Conservation (phyloP, 2,329 filamentous ascomycete genomes). For the Sordariomycetes sp. region DNA sequence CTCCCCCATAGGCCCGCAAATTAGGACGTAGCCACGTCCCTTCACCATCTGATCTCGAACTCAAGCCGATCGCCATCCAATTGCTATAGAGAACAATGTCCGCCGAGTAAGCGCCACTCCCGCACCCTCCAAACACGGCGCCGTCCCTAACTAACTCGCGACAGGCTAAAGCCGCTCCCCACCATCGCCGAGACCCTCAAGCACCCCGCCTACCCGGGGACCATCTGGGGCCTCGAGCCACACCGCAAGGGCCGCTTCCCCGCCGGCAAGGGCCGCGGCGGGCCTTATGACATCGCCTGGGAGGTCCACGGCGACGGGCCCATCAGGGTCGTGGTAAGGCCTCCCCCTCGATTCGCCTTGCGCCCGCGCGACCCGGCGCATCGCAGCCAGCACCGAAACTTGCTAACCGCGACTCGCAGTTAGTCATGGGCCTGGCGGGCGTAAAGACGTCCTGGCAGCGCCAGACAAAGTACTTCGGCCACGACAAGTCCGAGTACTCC, state of each 20-base stretch:
- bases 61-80: background rate
- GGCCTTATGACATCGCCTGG: constrained; percentile 64
- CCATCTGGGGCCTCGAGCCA: constrained; percentile 57
- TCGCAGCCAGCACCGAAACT: background rate
- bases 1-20: too few species aligned
- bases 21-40: too few species aligned
- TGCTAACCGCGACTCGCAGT: constrained; percentile 27
- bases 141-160: background rate
- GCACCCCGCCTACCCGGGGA: constrained; percentile 54
- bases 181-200: constrained; percentile 44
- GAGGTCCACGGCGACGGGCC: constrained; percentile 68
- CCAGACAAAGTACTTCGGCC: constrained; percentile 72
- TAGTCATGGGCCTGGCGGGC: constrained; percentile 70
- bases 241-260: constrained; percentile 43
- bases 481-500: constrained; percentile 55
- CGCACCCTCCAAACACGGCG: background rate
- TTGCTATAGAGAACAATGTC: background rate
- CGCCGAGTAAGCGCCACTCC: background rate
- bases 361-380: constrained; percentile 3
- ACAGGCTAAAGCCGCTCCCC: constrained; percentile 14
- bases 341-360: background rate
- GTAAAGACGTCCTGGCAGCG: constrained; percentile 62
- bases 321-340: constrained; percentile 58
- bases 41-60: too few species aligned
- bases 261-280: constrained; percentile 59